Conservation (phyloP, 768 basidiomycete species). For the Tricholoma sp. region DNA sequence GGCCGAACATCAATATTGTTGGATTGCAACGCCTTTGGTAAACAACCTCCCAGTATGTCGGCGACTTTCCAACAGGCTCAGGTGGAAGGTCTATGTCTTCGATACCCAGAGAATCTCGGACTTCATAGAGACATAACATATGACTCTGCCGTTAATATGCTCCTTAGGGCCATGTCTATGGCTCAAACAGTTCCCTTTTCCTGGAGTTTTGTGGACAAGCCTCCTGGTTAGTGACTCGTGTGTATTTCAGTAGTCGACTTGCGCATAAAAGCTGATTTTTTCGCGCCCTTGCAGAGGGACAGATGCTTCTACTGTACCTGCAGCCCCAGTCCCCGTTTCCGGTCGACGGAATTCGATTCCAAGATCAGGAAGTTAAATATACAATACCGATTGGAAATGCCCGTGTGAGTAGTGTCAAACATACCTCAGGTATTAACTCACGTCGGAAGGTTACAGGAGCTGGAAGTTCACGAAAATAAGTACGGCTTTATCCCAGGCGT, state of each 20-base stretch:
- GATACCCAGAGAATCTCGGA: slow-evolving; percentile 63
- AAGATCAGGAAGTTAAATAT: slow-evolving; percentile 65
- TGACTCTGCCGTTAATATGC: slow-evolving; percentile 56
- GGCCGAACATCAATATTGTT: slow-evolving; percentile 6
- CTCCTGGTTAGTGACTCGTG: slow-evolving; percentile 44
- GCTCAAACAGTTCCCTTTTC: slow-evolving; percentile 58
- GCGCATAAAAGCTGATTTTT: not conserved
- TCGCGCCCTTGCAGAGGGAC: slow-evolving; percentile 44
- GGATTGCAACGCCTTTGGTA: slow-evolving; percentile 8
- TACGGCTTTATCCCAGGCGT: slow-evolving; percentile 71
- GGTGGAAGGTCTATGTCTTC: slow-evolving; percentile 60
- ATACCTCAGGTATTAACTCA: not conserved
- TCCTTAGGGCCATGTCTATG: slow-evolving; percentile 52
- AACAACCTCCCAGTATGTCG: slow-evolving; percentile 15
- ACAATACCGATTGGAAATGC: slow-evolving; percentile 41
- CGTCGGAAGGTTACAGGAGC: slow-evolving; percentile 44
- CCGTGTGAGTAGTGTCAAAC: slow-evolving; percentile 41
- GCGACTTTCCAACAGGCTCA: slow-evolving; percentile 40
- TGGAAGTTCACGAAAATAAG: slow-evolving; percentile 72
- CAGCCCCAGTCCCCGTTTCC: slow-evolving; percentile 58
- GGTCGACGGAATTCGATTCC: slow-evolving; percentile 72
- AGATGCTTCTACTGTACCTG: slow-evolving; percentile 62
- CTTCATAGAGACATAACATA: slow-evolving; percentile 49
- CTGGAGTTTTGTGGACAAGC: slow-evolving; percentile 78
- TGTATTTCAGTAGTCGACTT: not conserved